phyloP scores from a whole-genome alignment of 2,329 filamentous ascomycete genomes.

The Chaetoscypha palmicola region DNA sequence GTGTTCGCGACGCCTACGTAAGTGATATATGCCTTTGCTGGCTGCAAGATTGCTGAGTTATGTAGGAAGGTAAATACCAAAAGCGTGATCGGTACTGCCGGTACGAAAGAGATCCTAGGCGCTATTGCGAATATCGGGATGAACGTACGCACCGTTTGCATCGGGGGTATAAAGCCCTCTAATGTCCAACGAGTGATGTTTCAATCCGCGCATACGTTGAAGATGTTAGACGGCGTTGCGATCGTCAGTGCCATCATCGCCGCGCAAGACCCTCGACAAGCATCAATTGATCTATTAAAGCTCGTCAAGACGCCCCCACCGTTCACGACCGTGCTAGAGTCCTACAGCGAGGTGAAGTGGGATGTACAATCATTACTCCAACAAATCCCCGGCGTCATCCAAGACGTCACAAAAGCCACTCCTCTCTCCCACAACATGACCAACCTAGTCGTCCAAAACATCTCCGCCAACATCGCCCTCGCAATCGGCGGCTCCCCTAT shows the following conservation, averaged over 20 bases:
- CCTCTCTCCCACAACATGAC: slow-evolving; percentile 96
- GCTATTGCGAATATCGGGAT: slow-evolving; percentile 40
- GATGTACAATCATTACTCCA: slow-evolving; percentile 22
- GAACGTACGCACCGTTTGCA: slow-evolving; percentile 64
- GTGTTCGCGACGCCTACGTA: slow-evolving; percentile 80
- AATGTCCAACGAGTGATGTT: slow-evolving; percentile 71
- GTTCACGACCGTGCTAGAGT: slow-evolving; percentile 19
- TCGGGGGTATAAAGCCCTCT: slow-evolving; percentile 75
- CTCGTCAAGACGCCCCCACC: slow-evolving; percentile 39
- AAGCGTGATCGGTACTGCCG: slow-evolving; percentile 66
- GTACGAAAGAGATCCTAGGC: slow-evolving; percentile 59
- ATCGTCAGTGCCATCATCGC: slow-evolving; percentile 85
- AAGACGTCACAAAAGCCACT: slow-evolving; percentile 51
- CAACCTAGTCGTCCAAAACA: slow-evolving; percentile 90
- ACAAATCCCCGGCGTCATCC: slow-evolving; percentile 40
- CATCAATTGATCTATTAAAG: slow-evolving; percentile 50
- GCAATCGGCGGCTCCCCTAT: slow-evolving; percentile 83
- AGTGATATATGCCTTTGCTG: no score
- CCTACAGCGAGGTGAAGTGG: slow-evolving; percentile 15
- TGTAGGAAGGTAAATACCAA: slow-evolving; percentile 85
- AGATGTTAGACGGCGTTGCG: slow-evolving; percentile 71
- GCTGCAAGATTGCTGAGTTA: no score
- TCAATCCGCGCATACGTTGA: slow-evolving; percentile 50
- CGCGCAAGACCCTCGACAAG: slow-evolving; percentile 57
- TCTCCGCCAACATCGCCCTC: slow-evolving; percentile 85